Base-by-base conservation (phyloP, 2,329 filamentous ascomycete genomes). In the Ambrosiella cleistominuta region DNA sequence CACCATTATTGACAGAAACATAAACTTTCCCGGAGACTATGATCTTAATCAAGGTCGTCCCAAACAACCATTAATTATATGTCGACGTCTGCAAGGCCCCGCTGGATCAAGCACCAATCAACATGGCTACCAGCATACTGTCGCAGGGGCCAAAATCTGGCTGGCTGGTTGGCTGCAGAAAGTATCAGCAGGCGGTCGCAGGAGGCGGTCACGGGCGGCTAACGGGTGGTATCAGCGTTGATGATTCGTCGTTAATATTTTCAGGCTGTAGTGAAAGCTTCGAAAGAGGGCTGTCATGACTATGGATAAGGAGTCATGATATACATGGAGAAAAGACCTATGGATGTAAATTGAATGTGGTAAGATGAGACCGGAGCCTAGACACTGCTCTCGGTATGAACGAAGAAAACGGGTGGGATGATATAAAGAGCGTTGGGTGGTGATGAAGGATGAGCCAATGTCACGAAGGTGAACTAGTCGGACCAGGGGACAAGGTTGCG, bases 151-250 rank as follows among this genome's bases (percentile, higher is more conserved):
- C 2, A 51, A 3, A 35, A 15, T 42, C 11, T 55, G 38, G 38
- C 38, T 55, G n/a, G 44, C 7, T 38, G 38, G 15, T n/a, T 44
- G 11, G 37, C 39, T 42, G 17, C 53, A 44, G 38, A 55, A 40
- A 40, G 35, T 35, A 57, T 51, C 3, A 53, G 52, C 57, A 51
- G 39, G 53, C 19, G 57, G 57, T 55, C 19, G 39, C 35, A 56
- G 38, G 19, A 56, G 36, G 45, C 15, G 57, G 54, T 15, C 47
- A 37, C 45, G 27, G 57, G 57, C 57, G 57, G 57, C 57, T 59
- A 59, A 57, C n/a, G 17, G 13, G 27, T 35, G 4, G 47, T 36
- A 35, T 27, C 17, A 51, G 27, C 17, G 47, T 51, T 51, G 19
- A 19, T 51, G 47, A 51, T 51, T 51, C 47, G 47, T 51, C 27